Conservation (phyloP, 2,329 filamentous ascomycete genomes). For the Meredithiella fracta region DNA sequence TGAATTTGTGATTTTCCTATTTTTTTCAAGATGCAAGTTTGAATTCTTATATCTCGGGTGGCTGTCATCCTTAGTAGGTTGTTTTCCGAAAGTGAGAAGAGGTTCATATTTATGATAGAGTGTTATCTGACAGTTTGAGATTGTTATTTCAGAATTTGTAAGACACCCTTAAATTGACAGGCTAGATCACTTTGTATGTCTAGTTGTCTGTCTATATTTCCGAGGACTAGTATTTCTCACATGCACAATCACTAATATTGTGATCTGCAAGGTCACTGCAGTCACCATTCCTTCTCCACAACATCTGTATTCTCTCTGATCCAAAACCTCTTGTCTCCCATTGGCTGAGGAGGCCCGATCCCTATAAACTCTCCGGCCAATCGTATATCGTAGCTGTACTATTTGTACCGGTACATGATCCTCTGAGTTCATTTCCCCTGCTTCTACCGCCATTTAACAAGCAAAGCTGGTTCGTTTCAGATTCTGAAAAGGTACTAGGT, state of each 20-base stretch:
- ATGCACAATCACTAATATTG: background rate
- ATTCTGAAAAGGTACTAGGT: background rate
- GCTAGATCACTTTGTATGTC: no score
- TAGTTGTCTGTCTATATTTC: no score
- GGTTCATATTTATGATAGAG: no score
- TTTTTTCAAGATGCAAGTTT: no score
- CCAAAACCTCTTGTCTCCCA: background rate
- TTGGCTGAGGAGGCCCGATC: background rate
- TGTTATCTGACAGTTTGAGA: no score
- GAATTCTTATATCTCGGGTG: no score
- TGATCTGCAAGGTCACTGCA: slow-evolving; percentile 2
- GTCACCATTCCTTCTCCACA: background rate
- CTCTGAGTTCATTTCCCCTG: background rate
- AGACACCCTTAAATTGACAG: no score
- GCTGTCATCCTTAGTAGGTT: no score
- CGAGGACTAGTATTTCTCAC: background rate
- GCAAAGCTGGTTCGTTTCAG: background rate
- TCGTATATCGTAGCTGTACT: background rate
- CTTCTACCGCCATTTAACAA: background rate
- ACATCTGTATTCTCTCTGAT: background rate
- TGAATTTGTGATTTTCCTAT: background rate
- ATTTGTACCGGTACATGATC: slow-evolving; percentile 1
- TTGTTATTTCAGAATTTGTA: no score
- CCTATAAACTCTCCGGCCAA: background rate
- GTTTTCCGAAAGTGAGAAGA: no score